Evolutionary conservation across 139 green algal species (phyloP).

Genomic region (Limnomonas spitsbergensis): DNA sequence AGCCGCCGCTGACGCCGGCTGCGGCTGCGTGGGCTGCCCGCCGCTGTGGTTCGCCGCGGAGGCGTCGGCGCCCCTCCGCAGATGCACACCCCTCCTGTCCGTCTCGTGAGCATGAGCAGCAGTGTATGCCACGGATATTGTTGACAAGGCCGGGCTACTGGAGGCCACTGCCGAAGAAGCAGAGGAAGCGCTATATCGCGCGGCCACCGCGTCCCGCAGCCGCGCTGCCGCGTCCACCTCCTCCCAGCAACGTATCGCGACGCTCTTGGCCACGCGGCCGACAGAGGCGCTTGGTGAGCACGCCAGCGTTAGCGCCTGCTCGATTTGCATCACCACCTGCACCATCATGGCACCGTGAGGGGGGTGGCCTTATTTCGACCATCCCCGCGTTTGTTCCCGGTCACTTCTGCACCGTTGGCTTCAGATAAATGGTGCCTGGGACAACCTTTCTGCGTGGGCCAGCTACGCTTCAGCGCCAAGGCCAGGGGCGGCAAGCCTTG

Average conservation of each 20-base stretch:
- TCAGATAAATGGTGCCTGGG: too few species aligned
- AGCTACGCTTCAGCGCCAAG: too few species aligned
- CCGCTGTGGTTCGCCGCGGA: background rate
- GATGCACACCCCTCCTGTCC: too few species aligned
- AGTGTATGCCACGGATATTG: too few species aligned
- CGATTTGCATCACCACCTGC: conserved; percentile 42
- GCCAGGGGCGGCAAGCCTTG: too few species aligned
- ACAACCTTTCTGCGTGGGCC: too few species aligned
- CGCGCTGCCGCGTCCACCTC: conserved; percentile 54
- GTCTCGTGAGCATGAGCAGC: too few species aligned
- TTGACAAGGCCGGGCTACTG: too few species aligned
- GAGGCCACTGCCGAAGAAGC: background rate
- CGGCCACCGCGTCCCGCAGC: conserved; percentile 51
- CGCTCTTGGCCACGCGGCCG: background rate
- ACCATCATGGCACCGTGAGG: conserved; percentile 24
- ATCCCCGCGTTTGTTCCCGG: too few species aligned
- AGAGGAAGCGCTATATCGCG: conserved; percentile 26
- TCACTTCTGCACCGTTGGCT: too few species aligned
- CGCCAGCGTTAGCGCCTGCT: conserved; percentile 43
- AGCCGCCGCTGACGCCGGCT: too few species aligned
- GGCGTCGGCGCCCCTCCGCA: background rate
- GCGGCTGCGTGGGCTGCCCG: background rate
- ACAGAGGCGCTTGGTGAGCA: conserved; percentile 29
- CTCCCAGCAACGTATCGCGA: conserved; percentile 20
- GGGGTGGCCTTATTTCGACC: too few species aligned